phyloP scores from a whole-genome alignment of 306 rosid genomes.

The Cicer judaicum region DNA sequence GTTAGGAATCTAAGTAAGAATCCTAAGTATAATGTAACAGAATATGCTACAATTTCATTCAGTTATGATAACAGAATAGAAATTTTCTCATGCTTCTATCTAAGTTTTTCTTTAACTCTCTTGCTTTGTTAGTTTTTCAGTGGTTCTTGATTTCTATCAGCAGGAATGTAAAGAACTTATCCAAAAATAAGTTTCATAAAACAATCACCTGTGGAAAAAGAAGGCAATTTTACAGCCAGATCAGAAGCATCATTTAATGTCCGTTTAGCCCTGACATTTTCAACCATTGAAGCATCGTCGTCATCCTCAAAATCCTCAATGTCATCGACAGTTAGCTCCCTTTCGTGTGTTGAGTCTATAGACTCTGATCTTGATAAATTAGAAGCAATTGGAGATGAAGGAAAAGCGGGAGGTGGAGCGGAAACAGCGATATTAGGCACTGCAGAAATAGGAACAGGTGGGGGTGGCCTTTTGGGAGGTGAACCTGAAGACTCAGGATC shows the following conservation, averaged over 20 bases:
- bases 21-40: constrained; percentile 16
- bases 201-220: constrained; percentile 85
- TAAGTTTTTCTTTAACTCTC: constrained; percentile 3
- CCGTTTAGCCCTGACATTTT: constrained; percentile 67
- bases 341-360: constrained; percentile 72
- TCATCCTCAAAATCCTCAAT: constrained; percentile 95
- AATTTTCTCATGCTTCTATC: background rate
- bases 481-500: constrained; percentile 79
- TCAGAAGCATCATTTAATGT: constrained; percentile 85
- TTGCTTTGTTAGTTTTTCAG: background rate
- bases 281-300: constrained; percentile 51
- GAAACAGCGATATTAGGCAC: constrained; percentile 54
- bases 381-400: constrained; percentile 59
- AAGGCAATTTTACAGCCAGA: constrained; percentile 79
- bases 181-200: constrained; percentile 41
- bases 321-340: constrained; percentile 89
- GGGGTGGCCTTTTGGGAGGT: constrained; percentile 94
- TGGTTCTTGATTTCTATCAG: constrained; percentile 1
- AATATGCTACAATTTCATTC: constrained; percentile 1
- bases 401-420: constrained; percentile 56
- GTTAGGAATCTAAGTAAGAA: constrained; percentile 6
- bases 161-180: constrained; percentile 31
- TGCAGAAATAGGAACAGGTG: constrained; percentile 63
- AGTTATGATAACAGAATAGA: constrained; percentile 2
- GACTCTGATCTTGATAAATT: constrained; percentile 80